These are phyloP conservation scores for Cucurbita ficifolia DNA, from an alignment of 306 rosid species.

Conservation along the genomic window DNA sequence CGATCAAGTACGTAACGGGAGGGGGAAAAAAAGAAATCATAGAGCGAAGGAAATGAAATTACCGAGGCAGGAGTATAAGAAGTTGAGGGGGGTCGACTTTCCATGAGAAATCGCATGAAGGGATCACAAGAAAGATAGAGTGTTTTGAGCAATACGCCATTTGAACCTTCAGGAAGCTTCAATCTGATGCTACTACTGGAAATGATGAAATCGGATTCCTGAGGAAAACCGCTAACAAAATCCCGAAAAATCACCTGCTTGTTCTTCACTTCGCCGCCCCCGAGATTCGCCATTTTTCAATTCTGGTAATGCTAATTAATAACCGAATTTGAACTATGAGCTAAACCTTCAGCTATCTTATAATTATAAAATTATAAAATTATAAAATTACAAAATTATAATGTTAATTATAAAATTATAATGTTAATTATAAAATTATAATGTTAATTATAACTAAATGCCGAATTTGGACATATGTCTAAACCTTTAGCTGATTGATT, in stretches of 20 bases:
- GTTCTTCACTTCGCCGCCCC: constrained; percentile 17
- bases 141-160: constrained; percentile 20
- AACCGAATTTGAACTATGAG: too few relatives aligned
- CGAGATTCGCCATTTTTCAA: constrained; percentile 9
- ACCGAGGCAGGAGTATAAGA: constrained; percentile 18
- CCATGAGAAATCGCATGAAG: constrained; percentile 22
- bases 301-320: too few relatives aligned
- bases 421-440: too few relatives aligned
- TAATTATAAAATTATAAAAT: too few relatives aligned
- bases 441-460: too few relatives aligned
- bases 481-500: too few relatives aligned
- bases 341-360: too few relatives aligned
- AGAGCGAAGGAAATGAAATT: background rate
- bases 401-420: too few relatives aligned
- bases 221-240: constrained; percentile 17
- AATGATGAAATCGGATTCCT: constrained; percentile 21
- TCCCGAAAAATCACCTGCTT: constrained; percentile 24
- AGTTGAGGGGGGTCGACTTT: background rate
- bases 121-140: constrained; percentile 43
- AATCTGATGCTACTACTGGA: background rate
- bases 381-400: too few relatives aligned
- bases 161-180: constrained; percentile 23
- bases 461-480: too few relatives aligned
- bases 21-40: background rate
- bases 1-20: background rate